Evolutionary conservation across 1,284 basidiomycete genomes (phyloP).

Genomic region (Puccinia coronata): DNA sequence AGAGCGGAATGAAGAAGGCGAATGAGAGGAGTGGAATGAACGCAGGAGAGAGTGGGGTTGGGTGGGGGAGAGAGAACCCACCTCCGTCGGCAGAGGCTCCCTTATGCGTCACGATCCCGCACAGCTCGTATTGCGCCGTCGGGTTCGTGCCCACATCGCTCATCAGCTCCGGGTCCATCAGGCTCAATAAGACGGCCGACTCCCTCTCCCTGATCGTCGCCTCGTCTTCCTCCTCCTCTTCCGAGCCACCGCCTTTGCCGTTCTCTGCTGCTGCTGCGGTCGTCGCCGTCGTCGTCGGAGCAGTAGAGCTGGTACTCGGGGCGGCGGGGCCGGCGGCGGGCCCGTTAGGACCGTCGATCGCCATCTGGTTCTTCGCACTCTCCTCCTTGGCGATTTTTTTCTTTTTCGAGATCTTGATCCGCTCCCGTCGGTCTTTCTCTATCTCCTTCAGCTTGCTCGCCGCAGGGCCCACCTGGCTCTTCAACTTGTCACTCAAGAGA

Average conservation of each 20-base stretch:
- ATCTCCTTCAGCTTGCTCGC: slow-evolving; percentile 73
- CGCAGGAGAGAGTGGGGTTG: neutral
- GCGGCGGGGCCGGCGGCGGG: too few species aligned
- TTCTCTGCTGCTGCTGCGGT: neutral
- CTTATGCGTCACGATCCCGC: slow-evolving; percentile 93
- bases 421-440: slow-evolving; percentile 79
- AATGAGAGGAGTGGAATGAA: neutral
- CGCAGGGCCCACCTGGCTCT: slow-evolving; percentile 64
- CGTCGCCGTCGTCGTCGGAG: slow-evolving; percentile 8
- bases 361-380: slow-evolving; percentile 63
- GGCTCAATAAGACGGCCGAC: slow-evolving; percentile 66
- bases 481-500: slow-evolving; percentile 76
- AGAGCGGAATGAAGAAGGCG: neutral
- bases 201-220: slow-evolving; percentile 64
- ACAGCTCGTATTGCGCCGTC: slow-evolving; percentile 79
- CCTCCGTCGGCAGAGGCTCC: slow-evolving; percentile 87
- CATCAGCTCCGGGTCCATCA: slow-evolving; percentile 69
- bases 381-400: slow-evolving; percentile 64
- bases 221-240: slow-evolving; percentile 52
- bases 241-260: neutral
- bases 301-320: neutral
- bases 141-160: slow-evolving; percentile 72
- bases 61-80: slow-evolving; percentile 18
- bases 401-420: slow-evolving; percentile 77
- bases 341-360: slow-evolving; percentile 64